Base-by-base conservation (phyloP, 257 asterid genomes). In the Jaltomata sinuosa region DNA sequence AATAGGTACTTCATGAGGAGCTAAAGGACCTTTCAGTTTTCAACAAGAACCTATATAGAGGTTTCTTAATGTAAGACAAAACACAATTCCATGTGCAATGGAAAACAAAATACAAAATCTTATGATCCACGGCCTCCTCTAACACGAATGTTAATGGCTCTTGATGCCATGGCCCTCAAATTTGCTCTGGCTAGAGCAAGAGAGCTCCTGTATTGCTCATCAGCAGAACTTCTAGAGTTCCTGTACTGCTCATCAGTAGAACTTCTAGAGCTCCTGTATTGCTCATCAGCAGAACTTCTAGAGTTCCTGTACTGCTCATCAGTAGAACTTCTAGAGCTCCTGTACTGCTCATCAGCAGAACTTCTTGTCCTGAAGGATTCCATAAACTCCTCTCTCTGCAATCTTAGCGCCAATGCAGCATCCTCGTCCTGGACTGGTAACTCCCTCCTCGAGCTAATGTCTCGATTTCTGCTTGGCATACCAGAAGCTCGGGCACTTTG, bases 341-440 rank as follows among this genome's bases (percentile, higher is more conserved):
- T 85, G 21, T 86, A 72, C n/a, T 15, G 86, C 55, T 82, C 80
- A 57, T 82, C 71, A 19, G 57, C 61, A 47, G 47, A 45, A 59
- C 65, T 77, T 42, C 78, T 62, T 65, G 40, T 25, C 86, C 93
- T 85, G 85, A 88, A 85, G 52, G 87, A 91, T 47, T 81, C 96
- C 95, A 95, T 85, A 85, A 90, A 95, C 87, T 97, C 99, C 87
- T 94, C 98, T 82, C 99, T 90, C 89, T 97, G 99, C 93, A 97
- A 83, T 87, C 99, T 94, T 79, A 95, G 68, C 10, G 99, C 98
- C 90, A 97, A 69, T 61, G 97, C 98, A 55, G 97, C 97, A 93
- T 97, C 99, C 91, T 86, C 93, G 16, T 93, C 95, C 79, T 94
- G 98, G 87, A 84, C 85, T 71, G 94, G 91, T 87, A 89, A 83